Evolutionary conservation across 345 rosid genomes (phyloP).

Genomic region (Eucalyptus tenuipes): DNA sequence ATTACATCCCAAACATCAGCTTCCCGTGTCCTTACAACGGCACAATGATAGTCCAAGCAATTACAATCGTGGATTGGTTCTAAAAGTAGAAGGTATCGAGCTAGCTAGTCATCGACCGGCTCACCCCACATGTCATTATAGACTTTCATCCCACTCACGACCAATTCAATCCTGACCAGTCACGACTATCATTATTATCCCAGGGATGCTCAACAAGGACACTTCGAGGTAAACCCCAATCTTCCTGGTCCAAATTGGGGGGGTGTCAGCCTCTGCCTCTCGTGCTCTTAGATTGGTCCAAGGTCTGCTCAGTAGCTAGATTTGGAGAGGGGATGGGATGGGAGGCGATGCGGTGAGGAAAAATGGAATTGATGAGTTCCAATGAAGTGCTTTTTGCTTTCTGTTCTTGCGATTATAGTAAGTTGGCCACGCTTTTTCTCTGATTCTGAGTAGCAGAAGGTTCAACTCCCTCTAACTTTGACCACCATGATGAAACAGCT

Average conservation of each 20-base stretch:
- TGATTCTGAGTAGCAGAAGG: not conserved
- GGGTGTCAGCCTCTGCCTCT: not conserved
- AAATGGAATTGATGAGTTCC: slow-evolving; percentile 1
- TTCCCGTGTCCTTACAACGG: not conserved
- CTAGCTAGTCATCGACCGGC: not conserved
- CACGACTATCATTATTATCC: not conserved
- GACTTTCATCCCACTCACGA: not conserved
- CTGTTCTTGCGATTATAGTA: not conserved
- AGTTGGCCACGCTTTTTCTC: not conserved
- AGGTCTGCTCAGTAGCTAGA: not conserved
- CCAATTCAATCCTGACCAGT: not conserved
- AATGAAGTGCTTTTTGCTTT: not conserved
- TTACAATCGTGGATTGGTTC: not conserved
- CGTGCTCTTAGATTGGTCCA: not conserved
- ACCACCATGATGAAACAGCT: slow-evolving; percentile 8
- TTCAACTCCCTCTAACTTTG: not conserved
- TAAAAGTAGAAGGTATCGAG: no score
- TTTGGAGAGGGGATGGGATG: not conserved
- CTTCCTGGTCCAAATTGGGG: not conserved
- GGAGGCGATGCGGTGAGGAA: not conserved
- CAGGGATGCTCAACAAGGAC: not conserved
- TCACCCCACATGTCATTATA: not conserved
- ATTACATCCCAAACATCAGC: not conserved
- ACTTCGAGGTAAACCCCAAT: not conserved
- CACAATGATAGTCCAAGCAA: not conserved